Percentiles rank a stretch among this genome's conserved stretches.
These are phyloP conservation scores for Pythium insidiosum DNA, from an alignment of 352 stramenopile species.

Conservation along the genomic window DNA sequence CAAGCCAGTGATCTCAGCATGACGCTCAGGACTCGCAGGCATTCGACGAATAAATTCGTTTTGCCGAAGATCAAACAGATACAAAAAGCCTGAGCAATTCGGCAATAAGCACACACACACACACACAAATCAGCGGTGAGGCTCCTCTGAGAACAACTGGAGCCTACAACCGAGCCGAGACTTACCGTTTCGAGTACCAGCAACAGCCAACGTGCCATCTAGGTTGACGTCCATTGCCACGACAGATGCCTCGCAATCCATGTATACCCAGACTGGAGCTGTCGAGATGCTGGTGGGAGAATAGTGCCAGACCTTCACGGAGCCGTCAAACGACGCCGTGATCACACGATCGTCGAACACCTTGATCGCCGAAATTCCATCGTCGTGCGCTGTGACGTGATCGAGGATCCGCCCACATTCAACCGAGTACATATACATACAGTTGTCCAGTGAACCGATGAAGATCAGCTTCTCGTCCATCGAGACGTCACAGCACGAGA, in stretches of 20 bases:
- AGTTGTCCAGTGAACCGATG: constrained; percentile 76
- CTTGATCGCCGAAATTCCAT: constrained; percentile 64
- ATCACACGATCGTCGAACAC: constrained; percentile 71
- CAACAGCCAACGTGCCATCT: constrained; percentile 49
- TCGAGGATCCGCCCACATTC: constrained; percentile 75
- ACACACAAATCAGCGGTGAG: too few species aligned
- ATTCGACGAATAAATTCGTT: constrained; percentile 60
- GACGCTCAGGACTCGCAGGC: constrained; percentile 40
- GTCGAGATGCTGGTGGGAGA: constrained; percentile 50
- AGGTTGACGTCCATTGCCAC: constrained; percentile 56
- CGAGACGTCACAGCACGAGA: constrained; percentile 77
- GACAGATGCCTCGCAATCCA: constrained; percentile 72
- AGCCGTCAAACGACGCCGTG: constrained; percentile 68
- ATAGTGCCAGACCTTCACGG: constrained; percentile 80
- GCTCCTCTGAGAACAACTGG: too few species aligned
- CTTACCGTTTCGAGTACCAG: constrained; percentile 60
- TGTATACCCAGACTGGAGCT: constrained; percentile 54
- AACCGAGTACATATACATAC: constrained; percentile 85
- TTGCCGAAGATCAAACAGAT: constrained; percentile 59
- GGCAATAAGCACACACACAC: too few species aligned
- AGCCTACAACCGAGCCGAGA: too few species aligned
- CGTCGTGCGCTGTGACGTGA: constrained; percentile 73
- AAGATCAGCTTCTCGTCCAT: constrained; percentile 80
- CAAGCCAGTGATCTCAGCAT: constrained; percentile 45
- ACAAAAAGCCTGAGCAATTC: constrained; percentile 63